Evolutionary conservation across 148 eudicot genomes (phyloP).

Genomic region (Oxyria digyna): DNA sequence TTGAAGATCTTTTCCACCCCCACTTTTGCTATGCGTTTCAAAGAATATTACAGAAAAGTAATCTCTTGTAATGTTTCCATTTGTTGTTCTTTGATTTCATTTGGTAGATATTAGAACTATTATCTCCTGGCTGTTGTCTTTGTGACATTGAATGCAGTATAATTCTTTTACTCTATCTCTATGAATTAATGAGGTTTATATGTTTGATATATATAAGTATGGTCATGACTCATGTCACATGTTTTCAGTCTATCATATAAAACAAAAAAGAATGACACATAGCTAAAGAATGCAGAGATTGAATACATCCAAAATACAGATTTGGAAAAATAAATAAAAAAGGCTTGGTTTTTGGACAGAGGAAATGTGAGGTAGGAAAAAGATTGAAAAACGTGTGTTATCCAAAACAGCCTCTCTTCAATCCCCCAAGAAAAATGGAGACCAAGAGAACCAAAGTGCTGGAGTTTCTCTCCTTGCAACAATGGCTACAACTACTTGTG

Average conservation of each 20-base stretch:
- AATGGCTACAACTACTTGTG: slow-evolving; percentile 31
- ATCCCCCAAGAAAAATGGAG: not conserved
- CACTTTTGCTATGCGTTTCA: not conserved
- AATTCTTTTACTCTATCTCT: too few species aligned
- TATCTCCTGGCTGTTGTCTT: too few species aligned
- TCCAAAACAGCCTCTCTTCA: not conserved
- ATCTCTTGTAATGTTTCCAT: not conserved
- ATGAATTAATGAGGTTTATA: too few species aligned
- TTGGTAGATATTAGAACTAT: not conserved
- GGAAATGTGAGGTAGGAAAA: slow-evolving; percentile 1
- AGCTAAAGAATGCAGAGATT: too few species aligned
- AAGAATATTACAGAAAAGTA: not conserved
- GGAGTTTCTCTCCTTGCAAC: too few species aligned
- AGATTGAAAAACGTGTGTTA: not conserved
- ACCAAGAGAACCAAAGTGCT: not conserved
- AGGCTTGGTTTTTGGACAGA: not conserved
- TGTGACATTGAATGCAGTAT: too few species aligned
- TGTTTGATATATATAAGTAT: too few species aligned
- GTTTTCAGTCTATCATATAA: too few species aligned
- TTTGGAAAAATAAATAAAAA: not conserved
- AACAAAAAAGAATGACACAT: too few species aligned
- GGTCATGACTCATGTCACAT: too few species aligned
- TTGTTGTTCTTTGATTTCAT: slow-evolving; percentile 1
- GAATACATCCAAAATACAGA: slow-evolving; percentile 2
- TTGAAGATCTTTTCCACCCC: not conserved